Base-by-base conservation (phyloP, 2,329 filamentous ascomycete species). In the Daldinia eschscholtzii region DNA sequence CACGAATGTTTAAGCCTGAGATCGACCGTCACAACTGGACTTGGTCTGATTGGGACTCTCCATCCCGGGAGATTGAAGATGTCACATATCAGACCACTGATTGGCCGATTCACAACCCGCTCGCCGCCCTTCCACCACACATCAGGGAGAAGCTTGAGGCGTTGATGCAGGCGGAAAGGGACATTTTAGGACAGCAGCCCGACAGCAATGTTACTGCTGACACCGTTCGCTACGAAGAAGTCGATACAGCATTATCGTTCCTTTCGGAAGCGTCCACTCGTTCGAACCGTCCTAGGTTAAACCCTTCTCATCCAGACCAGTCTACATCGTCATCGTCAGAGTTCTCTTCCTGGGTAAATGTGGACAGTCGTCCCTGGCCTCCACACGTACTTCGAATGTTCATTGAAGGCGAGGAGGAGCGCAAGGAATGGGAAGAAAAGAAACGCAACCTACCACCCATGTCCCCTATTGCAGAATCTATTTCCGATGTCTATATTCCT, bases 41-140 rank as follows among this genome's bases (percentile, higher is more conserved):
- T 46, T 72, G 67, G 70, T 72, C 70, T 33, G 64, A 68, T n/a
- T 72, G 70, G 70, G 61, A 67, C 52, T 72, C 70, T 28, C 70
- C 70, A 37, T 72, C 70, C 41, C 59, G 48, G 39, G 64, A 65
- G 13, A 46, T 70, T 33, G 64, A 65, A 39, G 67, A 72, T 61
- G 62, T 61, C 28, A 52, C 70, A n/a, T 70, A 70, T 46, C 48
- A 72, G 56, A 65, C 56, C 23, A 60, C 50, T 0, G 52, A 64
- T 35, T 64, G 61, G 59, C 67, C 64, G 26, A 30, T 57, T 37
- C 58, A 26, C 12, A 53, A 66, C 20, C 59, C 64, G 28, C 37
- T 67, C 41, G 50, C 61, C 46, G 20, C 20, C 44, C 56, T 57
- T 15, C 61, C 59, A 20, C 64, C 64, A 20, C 15, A 35, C 18